A percentile compares a stretch with the other conserved stretches of the same genome.
These are phyloP conservation scores for Ophiostoma ulmi DNA, from an alignment of 2,329 filamentous ascomycete species.

Conservation along the genomic window DNA sequence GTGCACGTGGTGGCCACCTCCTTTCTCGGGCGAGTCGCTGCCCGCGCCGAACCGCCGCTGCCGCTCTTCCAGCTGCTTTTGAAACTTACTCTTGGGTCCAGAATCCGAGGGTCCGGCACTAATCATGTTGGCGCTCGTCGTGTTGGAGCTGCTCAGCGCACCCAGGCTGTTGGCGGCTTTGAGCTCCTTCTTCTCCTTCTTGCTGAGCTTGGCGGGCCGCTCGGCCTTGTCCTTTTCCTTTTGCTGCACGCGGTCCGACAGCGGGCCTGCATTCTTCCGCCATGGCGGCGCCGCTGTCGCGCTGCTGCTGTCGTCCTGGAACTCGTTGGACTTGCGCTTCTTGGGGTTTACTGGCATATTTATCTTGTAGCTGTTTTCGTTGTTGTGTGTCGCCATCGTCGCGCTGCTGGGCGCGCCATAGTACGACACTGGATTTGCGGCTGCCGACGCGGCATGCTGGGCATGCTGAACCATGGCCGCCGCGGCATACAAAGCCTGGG, in stretches of 20 bases:
- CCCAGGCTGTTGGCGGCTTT: slow-evolving; percentile 10
- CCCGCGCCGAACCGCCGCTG: slow-evolving; percentile 78
- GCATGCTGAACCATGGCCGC: slow-evolving; percentile 20
- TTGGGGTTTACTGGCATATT: slow-evolving; percentile 42
- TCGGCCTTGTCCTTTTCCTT: slow-evolving; percentile 32
- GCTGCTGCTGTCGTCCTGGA: slow-evolving; percentile 41
- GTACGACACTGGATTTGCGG: slow-evolving; percentile 22
- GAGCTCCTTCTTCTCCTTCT: slow-evolving; percentile 25
- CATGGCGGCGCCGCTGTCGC: slow-evolving; percentile 57
- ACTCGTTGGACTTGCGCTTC: slow-evolving; percentile 78
- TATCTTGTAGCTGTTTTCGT: not conserved
- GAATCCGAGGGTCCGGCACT: slow-evolving; percentile 31
- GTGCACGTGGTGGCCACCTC: not conserved
- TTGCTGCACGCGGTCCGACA: slow-evolving; percentile 68
- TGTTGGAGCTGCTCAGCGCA: not conserved
- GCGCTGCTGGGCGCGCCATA: slow-evolving; percentile 12
- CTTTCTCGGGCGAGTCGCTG: slow-evolving; percentile 32
- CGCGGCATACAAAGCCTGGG: slow-evolving; percentile 26
- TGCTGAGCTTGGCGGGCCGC: slow-evolving; percentile 24
- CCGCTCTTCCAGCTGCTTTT: slow-evolving; percentile 80
- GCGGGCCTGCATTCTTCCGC: slow-evolving; percentile 57
- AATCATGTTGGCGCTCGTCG: slow-evolving; percentile 9
- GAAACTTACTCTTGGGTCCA: slow-evolving; percentile 70
- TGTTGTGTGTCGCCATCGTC: not conserved
- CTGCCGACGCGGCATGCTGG: slow-evolving; percentile 13